phyloP scores from a whole-genome alignment of 179 eudicot genomes.

The Vitellaria paradoxa region DNA sequence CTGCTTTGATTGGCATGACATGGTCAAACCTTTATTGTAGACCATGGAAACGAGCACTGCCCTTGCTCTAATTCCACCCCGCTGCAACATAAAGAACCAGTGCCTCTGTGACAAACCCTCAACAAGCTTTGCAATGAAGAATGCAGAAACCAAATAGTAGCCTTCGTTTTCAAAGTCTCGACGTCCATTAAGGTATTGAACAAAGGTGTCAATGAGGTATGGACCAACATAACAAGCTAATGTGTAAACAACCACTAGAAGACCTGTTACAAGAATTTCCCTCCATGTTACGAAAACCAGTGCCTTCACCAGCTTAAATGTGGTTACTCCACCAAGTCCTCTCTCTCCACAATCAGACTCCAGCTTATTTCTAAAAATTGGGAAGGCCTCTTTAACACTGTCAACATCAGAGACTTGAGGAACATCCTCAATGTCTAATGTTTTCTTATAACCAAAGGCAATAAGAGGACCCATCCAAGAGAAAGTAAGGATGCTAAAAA shows the following conservation, averaged over 20 bases:
- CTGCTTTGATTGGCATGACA: slow-evolving; percentile 54
- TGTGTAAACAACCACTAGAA: slow-evolving; percentile 39
- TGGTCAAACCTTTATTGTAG: slow-evolving; percentile 26
- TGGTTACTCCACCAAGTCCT: slow-evolving; percentile 31
- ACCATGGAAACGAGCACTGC: slow-evolving; percentile 22
- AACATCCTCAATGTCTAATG: slow-evolving; percentile 72
- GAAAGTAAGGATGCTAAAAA: slow-evolving; percentile 57
- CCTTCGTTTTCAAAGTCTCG: slow-evolving; percentile 42
- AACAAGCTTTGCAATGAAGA: slow-evolving; percentile 54
- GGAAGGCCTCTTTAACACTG: slow-evolving; percentile 45
- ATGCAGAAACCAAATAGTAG: slow-evolving; percentile 40
- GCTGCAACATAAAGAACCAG: slow-evolving; percentile 39
- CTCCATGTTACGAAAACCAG: slow-evolving; percentile 44
- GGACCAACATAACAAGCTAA: slow-evolving; percentile 75
- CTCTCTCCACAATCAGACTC: slow-evolving; percentile 21
- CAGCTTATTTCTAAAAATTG: slow-evolving; percentile 27
- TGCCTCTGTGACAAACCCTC: slow-evolving; percentile 54
- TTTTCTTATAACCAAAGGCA: slow-evolving; percentile 51
- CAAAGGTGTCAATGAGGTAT: slow-evolving; percentile 59
- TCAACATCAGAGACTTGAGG: slow-evolving; percentile 51
- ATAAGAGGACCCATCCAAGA: slow-evolving; percentile 61
- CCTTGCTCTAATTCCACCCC: slow-evolving; percentile 26
- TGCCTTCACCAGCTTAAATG: slow-evolving; percentile 46
- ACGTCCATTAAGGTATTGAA: slow-evolving; percentile 54
- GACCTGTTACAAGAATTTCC: slow-evolving; percentile 43